Evolutionary conservation across 2,329 filamentous ascomycete species (phyloP).

Genomic region (Zarea fungicola): DNA sequence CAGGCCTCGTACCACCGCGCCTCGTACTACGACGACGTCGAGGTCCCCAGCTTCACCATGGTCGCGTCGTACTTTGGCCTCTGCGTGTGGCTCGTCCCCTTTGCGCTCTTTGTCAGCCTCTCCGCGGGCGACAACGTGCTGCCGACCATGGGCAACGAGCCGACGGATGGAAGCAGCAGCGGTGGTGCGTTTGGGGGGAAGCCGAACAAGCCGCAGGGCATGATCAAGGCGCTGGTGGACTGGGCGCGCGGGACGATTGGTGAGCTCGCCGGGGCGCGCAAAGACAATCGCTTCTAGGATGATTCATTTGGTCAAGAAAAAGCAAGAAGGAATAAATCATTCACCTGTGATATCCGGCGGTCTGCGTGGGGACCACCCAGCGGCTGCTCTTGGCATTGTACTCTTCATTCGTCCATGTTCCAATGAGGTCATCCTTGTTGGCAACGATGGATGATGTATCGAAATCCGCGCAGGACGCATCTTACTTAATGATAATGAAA

Average conservation of each 20-base stretch:
- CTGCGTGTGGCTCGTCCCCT: slow-evolving; percentile 94
- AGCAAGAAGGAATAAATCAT: background rate
- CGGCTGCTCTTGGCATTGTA: background rate
- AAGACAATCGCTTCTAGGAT: slow-evolving; percentile 19
- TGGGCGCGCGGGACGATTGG: slow-evolving; percentile 48
- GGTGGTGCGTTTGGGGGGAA: slow-evolving; percentile 27
- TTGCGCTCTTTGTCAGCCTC: slow-evolving; percentile 88
- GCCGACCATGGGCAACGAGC: slow-evolving; percentile 76
- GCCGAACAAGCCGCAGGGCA: slow-evolving; percentile 49
- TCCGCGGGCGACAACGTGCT: slow-evolving; percentile 93
- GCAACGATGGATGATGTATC: background rate
- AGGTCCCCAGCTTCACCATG: slow-evolving; percentile 80
- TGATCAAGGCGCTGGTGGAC: slow-evolving; percentile 63
- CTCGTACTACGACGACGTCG: slow-evolving; percentile 56
- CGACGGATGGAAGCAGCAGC: slow-evolving; percentile 39
- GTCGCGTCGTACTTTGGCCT: slow-evolving; percentile 95
- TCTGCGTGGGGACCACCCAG: too few species aligned
- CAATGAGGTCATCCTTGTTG: background rate
- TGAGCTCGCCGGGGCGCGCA: slow-evolving; percentile 32
- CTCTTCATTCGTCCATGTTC: background rate
- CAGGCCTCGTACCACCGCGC: slow-evolving; percentile 54
- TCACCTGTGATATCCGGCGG: background rate
- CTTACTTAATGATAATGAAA: slow-evolving; percentile 11
- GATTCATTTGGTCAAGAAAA: background rate
- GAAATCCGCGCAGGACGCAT: slow-evolving; percentile 10